Base-by-base conservation (phyloP, 164 flowering plant species). In the Nymphaea thermarum region DNA sequence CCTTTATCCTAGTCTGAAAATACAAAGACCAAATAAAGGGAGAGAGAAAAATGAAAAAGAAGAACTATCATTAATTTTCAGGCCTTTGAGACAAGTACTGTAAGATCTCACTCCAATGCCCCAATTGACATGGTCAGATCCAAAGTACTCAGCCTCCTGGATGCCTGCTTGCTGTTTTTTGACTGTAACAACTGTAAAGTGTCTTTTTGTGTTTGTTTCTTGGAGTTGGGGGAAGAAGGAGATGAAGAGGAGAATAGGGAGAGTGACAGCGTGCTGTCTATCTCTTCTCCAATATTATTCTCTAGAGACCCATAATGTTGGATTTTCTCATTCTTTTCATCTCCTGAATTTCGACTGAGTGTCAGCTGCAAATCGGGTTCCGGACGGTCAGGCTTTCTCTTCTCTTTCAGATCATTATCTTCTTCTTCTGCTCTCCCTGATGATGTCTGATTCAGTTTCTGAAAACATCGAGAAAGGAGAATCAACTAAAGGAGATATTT, bases 81-180 rank as follows among this genome's bases (percentile, higher is more conserved):
- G 68, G 72, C 73, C 73, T 68, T 65, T 73, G 72, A 73, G 74
- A 69, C 78, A 73, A 78, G 81, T 78, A 78, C 81, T 78, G 66
- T 43, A 72, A 72, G 81, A 78, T 78, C 81, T 78, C 81, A 78
- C 81, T 78, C 81, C 77, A 71, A 75, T 73, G 81, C 71, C 73
- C 43, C 67, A 73, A 63, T 68, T 43, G 70, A 70, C 78, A 78
- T 78, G 81, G 81, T 78, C 81, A 78, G 81, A 75, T 75, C 81
- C 73, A 64, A 75, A 78, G 81, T 78, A 78, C 81, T 78, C 76
- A 68, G 71, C 74, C 81, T 71, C 71, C 63, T 14, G 62, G 64
- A 42, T 74, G 77, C 78, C 78, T 71, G 43, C 53, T 73, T 71
- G 69, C 63, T 72, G 68, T 78, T 70, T 47, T 70, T 67, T 71